Percentiles rank a stretch among this genome's conserved stretches.
These are phyloP conservation scores for Aspergillus sp. DNA, from an alignment of 2,329 filamentous ascomycete species.

Conservation along the genomic window DNA sequence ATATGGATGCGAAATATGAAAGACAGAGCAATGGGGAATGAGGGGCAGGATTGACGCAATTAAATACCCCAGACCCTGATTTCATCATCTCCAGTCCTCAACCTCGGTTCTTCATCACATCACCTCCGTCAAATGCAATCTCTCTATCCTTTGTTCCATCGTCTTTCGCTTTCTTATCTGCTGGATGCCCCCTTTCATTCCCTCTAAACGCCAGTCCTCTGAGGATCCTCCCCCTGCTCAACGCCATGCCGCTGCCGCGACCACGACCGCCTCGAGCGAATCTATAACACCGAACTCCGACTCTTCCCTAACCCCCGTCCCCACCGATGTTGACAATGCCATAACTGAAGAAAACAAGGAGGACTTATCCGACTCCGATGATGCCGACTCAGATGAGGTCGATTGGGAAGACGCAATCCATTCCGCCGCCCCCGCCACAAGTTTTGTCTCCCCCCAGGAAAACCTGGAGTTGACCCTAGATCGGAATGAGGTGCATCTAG, in stretches of 20 bases:
- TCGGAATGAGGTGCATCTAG: constrained; percentile 54
- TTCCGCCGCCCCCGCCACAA: constrained; percentile 33
- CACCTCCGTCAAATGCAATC: background rate
- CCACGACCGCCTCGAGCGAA: constrained; percentile 17
- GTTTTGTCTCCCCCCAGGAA: constrained; percentile 55
- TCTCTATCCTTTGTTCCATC: background rate
- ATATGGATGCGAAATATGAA: background rate
- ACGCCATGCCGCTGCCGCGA: constrained; percentile 31
- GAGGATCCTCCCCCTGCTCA: constrained; percentile 37
- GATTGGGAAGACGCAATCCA: constrained; percentile 59
- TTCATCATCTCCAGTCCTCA: constrained; percentile 3
- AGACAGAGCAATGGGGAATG: background rate
- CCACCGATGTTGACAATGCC: constrained; percentile 29
- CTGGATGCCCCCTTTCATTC: constrained; percentile 49
- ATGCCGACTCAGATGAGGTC: constrained; percentile 57
- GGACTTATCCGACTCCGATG: constrained; percentile 44
- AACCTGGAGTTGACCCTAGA: constrained; percentile 73
- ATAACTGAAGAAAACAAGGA: constrained; percentile 35
- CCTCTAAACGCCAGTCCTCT: constrained; percentile 42
- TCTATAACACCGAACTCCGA: constrained; percentile 28
- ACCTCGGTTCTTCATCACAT: constrained; percentile 3
- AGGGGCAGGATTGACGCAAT: background rate
- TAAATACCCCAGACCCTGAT: background rate
- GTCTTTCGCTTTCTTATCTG: constrained; percentile 3
- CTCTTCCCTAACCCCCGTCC: constrained; percentile 40